A percentile compares a stretch with the other conserved stretches of the same genome.
These are phyloP conservation scores for Limnanthes douglasii DNA, from an alignment of 345 rosid species.

Conservation along the genomic window DNA sequence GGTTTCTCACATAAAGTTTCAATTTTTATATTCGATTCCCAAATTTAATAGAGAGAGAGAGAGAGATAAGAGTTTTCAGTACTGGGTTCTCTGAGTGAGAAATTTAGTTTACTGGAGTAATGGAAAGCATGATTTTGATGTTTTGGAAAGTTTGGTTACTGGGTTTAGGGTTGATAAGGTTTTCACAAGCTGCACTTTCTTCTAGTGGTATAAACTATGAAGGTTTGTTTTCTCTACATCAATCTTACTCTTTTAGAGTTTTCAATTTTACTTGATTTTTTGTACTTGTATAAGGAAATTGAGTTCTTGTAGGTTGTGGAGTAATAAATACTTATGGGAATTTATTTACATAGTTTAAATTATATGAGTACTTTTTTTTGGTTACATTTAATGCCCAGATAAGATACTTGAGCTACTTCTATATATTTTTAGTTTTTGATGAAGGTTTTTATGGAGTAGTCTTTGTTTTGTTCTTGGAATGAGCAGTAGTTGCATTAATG, in stretches of 20 bases:
- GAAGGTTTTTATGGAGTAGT: constrained; percentile 8
- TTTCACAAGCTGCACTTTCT: constrained; percentile 83
- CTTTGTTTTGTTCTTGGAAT: constrained; percentile 11
- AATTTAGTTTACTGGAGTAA: constrained; percentile 16
- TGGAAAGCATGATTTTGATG: constrained; percentile 26
- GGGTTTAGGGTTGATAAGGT: constrained; percentile 41
- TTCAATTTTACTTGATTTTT: background rate
- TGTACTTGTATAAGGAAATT: background rate
- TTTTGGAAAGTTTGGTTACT: constrained; percentile 34
- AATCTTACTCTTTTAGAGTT: background rate
- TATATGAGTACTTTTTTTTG: constrained; percentile 1
- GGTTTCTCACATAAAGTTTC: too few species aligned
- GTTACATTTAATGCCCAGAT: constrained; percentile 3
- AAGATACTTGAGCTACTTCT: constrained; percentile 2
- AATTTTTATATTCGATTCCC: background rate
- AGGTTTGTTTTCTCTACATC: constrained; percentile 37
- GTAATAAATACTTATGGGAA: background rate
- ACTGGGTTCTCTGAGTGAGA: constrained; percentile 10
- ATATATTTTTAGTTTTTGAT: background rate
- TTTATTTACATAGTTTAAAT: background rate
- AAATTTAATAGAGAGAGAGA: constrained; percentile 3
- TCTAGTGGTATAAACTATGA: constrained; percentile 94
- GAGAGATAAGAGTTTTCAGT: constrained; percentile 1
- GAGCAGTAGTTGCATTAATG: constrained; percentile 86
- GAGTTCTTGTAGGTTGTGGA: too few species aligned